phyloP scores from a whole-genome alignment of 1,139 yeast genomes.

The Candida mesenterica region DNA sequence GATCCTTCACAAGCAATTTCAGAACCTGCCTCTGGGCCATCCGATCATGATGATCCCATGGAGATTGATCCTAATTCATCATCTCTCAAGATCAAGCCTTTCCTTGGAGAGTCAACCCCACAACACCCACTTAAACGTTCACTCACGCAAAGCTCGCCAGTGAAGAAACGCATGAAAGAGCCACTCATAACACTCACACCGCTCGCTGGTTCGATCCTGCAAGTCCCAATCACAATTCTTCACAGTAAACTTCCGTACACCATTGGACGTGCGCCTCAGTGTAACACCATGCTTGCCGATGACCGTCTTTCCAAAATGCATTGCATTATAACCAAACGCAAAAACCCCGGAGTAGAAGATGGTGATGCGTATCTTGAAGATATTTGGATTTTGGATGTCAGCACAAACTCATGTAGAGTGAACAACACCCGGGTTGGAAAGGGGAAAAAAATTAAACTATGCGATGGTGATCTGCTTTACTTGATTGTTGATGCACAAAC shows the following conservation, averaged over 20 bases:
- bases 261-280: slow-evolving; percentile 62
- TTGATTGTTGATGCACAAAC: slow-evolving; percentile 60
- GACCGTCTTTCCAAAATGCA: slow-evolving; percentile 81
- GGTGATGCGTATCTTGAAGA: slow-evolving; percentile 50
- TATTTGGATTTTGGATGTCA: slow-evolving; percentile 78
- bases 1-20: too few species aligned
- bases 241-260: slow-evolving; percentile 64
- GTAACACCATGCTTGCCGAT: slow-evolving; percentile 62
- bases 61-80: background rate
- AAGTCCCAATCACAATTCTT: slow-evolving; percentile 51
- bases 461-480: slow-evolving; percentile 63
- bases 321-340: slow-evolving; percentile 61
- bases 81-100: slow-evolving; percentile 1
- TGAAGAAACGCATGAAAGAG: background rate
- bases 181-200: slow-evolving; percentile 29
- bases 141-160: background rate
- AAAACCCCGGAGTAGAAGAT: slow-evolving; percentile 52
- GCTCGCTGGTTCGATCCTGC: slow-evolving; percentile 25
- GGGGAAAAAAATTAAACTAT: slow-evolving; percentile 59
- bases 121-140: background rate
- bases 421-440: slow-evolving; percentile 60
- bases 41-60: slow-evolving; percentile 1
- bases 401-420: slow-evolving; percentile 77
- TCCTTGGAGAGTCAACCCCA: background rate
- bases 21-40: too few species aligned